Evolutionary conservation across 1,284 basidiomycete species (phyloP), one percentile per base, ranked within the genome.

Genomic region (Trichosporon sp.): DNA sequence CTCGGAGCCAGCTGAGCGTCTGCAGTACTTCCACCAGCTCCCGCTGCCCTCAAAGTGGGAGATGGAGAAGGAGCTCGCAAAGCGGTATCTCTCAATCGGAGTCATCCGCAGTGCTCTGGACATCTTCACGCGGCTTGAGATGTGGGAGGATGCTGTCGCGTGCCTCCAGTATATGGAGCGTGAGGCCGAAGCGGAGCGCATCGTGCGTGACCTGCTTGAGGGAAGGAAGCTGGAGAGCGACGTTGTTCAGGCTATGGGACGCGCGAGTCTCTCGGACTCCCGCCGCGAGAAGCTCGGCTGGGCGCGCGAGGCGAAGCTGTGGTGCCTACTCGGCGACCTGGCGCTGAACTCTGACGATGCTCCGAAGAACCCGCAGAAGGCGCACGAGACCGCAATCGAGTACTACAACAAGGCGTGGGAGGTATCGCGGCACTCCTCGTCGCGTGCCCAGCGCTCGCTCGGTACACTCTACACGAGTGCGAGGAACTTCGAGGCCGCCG

Each of bases 241-340:
- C 18, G 84, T 85, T 9, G 89, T 95, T 35, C 83, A 91, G 27
- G 84, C 86, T 11, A 86, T 89, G 38, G 88, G 86, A 5, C 91
- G 90, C 68, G 78, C 81, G 70, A 81, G 84, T 21, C 76, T 69
- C 79, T 86, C 47, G 76, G 80, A 85, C 21, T 83, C 85, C 25
- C 85, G 87, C 66, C 80, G 82, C 38, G 78, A 82, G n/a, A 80
- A 80, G 44, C 84, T 91, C 72, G 92, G 92, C 73, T 83, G 85
- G 7, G 86, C 90, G 15, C 87, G 95, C 44, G 89, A 92, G 79
- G 93, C 94, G 7, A 98, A 98, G 84, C 84, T 99, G 27, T 96
- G 93, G 92, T 99, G 97, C 84, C 85, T 98, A 3, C 86, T 98
- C 15, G 97, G 96, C 5, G 97, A 99, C 80, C 87, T 99, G 35